These are phyloP conservation scores for Ascochyta clinopodiicola DNA, from an alignment of 2,329 filamentous ascomycete species.

Conservation along the genomic window DNA sequence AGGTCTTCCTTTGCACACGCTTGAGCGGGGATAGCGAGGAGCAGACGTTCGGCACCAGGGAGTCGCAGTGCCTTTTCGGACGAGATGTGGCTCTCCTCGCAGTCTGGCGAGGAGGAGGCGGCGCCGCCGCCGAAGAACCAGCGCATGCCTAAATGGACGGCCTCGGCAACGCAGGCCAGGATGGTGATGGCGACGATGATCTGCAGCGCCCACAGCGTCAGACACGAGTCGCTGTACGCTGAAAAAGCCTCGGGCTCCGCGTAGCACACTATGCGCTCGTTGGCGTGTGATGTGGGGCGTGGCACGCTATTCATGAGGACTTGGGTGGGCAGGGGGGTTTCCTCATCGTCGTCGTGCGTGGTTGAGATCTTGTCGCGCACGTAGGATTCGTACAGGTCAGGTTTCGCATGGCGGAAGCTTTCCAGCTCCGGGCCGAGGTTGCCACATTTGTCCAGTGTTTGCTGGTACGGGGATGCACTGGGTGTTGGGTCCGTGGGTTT, in stretches of 20 bases:
- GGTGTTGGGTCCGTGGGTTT: conserved; percentile 21
- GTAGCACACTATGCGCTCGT: conserved; percentile 32
- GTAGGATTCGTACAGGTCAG: conserved; percentile 37
- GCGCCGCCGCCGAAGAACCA: conserved; percentile 22
- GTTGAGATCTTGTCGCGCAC: conserved; percentile 12
- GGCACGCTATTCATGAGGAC: conserved; percentile 26
- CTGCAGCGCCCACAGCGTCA: conserved; percentile 35
- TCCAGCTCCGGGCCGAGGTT: conserved; percentile 37
- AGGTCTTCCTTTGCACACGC: conserved; percentile 3
- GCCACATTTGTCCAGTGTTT: conserved; percentile 25
- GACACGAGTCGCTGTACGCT: conserved; percentile 32
- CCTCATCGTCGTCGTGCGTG: conserved; percentile 6
- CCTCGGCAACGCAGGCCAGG: conserved; percentile 38
- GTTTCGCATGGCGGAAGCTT: conserved; percentile 29
- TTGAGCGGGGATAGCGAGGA: conserved; percentile 27
- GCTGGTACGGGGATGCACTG: conserved; percentile 13
- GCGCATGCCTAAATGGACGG: conserved; percentile 25
- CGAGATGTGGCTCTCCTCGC: background rate
- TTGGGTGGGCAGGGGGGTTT: conserved; percentile 28
- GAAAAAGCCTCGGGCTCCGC: conserved; percentile 24
- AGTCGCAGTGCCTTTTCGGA: conserved; percentile 25
- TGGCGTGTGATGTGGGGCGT: conserved; percentile 11
- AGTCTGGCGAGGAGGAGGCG: background rate
- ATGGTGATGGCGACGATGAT: conserved; percentile 36
- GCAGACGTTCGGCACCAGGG: conserved; percentile 26